Conservation (phyloP, 73 alveolate species). For the Uronychia binucleata region DNA sequence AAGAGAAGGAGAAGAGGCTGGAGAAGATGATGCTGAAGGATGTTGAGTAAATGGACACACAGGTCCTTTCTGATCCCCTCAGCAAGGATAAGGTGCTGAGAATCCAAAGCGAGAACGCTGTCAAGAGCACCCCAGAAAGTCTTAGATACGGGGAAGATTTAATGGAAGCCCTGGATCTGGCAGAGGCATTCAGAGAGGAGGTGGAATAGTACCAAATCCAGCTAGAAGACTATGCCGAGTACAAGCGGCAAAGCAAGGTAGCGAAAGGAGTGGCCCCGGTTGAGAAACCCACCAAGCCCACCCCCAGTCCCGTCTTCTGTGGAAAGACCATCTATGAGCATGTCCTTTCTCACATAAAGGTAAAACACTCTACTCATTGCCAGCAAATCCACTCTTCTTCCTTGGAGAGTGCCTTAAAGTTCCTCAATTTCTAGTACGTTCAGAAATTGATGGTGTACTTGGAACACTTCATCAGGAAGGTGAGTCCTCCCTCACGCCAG, state of each 20-base stretch:
- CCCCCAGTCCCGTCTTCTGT: conserved; percentile 61
- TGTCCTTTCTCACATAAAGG: conserved; percentile 66
- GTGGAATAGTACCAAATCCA: conserved; percentile 78
- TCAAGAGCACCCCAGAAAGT: conserved; percentile 77
- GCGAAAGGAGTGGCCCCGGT: conserved; percentile 58
- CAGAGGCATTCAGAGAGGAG: conserved; percentile 79
- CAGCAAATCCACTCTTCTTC: conserved; percentile 67
- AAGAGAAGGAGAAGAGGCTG: conserved; percentile 86
- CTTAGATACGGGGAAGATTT: conserved; percentile 86
- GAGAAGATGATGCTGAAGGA: conserved; percentile 89
- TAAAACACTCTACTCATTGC: too few relatives aligned
- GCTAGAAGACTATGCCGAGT: conserved; percentile 42
- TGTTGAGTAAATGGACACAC: conserved; percentile 76
- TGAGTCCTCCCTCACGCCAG: not conserved
- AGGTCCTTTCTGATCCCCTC: conserved; percentile 64
- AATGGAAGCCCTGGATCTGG: conserved; percentile 85
- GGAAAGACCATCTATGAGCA: conserved; percentile 73
- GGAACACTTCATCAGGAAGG: conserved; percentile 80
- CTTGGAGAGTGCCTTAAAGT: conserved; percentile 74
- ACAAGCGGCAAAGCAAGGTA: conserved; percentile 55
- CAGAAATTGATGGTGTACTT: conserved; percentile 69
- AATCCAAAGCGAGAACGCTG: conserved; percentile 70
- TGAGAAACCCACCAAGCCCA: conserved; percentile 73
- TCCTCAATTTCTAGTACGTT: conserved; percentile 71
- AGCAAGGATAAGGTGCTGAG: conserved; percentile 74